Base-by-base conservation (phyloP, 257 asterid species). In the Forsythia viridissima region DNA sequence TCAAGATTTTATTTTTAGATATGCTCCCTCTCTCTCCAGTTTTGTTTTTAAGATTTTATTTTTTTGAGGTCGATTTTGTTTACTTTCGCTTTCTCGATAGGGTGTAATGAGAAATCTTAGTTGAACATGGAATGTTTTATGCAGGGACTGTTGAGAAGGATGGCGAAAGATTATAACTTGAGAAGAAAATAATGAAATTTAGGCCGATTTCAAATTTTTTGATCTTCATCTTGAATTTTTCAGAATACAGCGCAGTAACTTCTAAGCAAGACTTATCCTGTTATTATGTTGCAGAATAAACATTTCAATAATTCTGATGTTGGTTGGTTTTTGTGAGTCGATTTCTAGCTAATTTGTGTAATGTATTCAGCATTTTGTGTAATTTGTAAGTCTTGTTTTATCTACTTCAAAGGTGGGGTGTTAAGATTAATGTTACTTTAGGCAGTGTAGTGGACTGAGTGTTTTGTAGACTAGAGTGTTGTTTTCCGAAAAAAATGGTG, bases 401-500 rank as follows among this genome's bases (percentile, higher is more conserved):
- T 24, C 18, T 24, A 63, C 16, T 24, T 0, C 7, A 16, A 63
- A 63, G 39, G 16, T 10, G 40, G 20, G 16, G 37, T 10, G 70
- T 41, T 80, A 75, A 70, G 80, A 24, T 80, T 85, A 44, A 78
- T 84, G 84, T 71, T 71, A 52, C 51, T 71, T 68, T 73, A 77
- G 63, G 63, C 2, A 70, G 80, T 71, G 81, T 78, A 74, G 72
- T 76, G 42, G 52, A 57, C 34, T 65, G 84, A 38, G 77, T 74
- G 69, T 75, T 65, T 79, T 9, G 18, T 24, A 40, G 77, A 42
- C 68, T 42, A 36, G 73, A 3, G 39, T 3, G 75, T 59, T 59
- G 77, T 46, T 51, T 83, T 77, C 39, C 55, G 41, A 34, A 77
- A 81, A 82, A 24, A 52, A 91, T 94, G 98, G 91, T 92, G 83